Base-by-base conservation (phyloP, 2,329 filamentous ascomycete genomes). In the Cladosporium velox region DNA sequence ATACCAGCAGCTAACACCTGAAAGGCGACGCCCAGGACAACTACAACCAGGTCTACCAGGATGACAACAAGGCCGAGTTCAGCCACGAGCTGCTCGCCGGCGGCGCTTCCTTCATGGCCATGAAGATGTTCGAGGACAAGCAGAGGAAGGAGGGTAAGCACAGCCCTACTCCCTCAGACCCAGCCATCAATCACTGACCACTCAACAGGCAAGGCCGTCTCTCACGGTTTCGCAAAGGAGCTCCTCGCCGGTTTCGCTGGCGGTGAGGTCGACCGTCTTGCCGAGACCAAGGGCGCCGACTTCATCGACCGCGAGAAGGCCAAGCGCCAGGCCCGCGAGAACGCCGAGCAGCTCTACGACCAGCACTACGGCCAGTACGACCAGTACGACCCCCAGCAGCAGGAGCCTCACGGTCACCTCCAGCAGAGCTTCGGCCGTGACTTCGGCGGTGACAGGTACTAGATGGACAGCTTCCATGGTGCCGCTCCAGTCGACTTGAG, bases 201-300 rank as follows among this genome's bases (percentile, higher is more conserved):
- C 91, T 91, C 82, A 80, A 88, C 21, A 66, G 57, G 89, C 80
- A 88, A 92, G 82, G 77, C 85, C 7, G 88, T 93, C 72, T 85
- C 83, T 70, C 91, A 94, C 81, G 81, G 80, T 51, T 90, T 92
- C 74, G 91, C 91, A 76, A 94, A 94, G 83, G 91, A 93, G 81
- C 77, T 90, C 54, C 79, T 94, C 35, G 90, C 86, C 18, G 90
- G 88, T 67, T 82, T 93, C 65, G 91, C 89, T 32, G 90, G 87
- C 58, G 90, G 86, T 68, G 90, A 93, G 80, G 85, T 92, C 74
- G 91, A 94, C 82, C 90, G 88, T 80, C 84, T 93, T 35, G 84
- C 86, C 72, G 91, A 84, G 75, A 83, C 80, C 66, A 84, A 84
- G 76, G 82, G 83, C 58, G 79, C 78, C 67, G 82, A 84, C 70